Base-by-base conservation (phyloP, 2,329 filamentous ascomycete genomes). In the Botryotinia convoluta region DNA sequence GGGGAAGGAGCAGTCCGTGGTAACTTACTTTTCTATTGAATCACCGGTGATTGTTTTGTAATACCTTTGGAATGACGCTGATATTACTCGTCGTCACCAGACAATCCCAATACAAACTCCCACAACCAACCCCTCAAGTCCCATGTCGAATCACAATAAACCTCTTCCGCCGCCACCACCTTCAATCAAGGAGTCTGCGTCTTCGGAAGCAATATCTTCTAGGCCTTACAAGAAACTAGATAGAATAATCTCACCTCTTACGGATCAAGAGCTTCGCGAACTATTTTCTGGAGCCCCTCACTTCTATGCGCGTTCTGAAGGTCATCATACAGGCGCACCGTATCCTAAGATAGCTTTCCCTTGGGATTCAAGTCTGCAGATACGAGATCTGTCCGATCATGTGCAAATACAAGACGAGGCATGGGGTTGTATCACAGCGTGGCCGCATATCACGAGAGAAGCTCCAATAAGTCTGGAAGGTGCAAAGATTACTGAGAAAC, bases 231-330 rank as follows among this genome's bases (percentile, higher is more conserved):
- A 64, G 26, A 81, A 78, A 61, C 82, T 89, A 57, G 83, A 85
- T 74, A 85, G 86, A 80, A 90, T 89, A 82, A 90, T 90, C 85
- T 84, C 88, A 62, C 86, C 86, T 67, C 83, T 92, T 74, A 86
- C 83, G 77, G 85, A 88, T 63, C 83, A 85, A 59, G 89, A 92
- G 76, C 83, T 93, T 69, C 89, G 91, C 82, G 89, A 89, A 81
- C 86, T 93, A 78, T 93, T 93, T 84, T 92, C 91, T 39, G 91
- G 91, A n/a, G 91, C 91, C 61, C 91, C 91, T 75, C 90, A 92
- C 80, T 93, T 91, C 83, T 90, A 89, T 80, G 86, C 88, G 76
- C 86, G 88, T 70, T 87, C 85, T 73, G 86, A 89, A 77, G 87
- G 87, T 57, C 87, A 90, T 80, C 87, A 85, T 79, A 86, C 86